Conservation (phyloP, 331 rosid genomes). For the Erythrophleum ivorense region DNA sequence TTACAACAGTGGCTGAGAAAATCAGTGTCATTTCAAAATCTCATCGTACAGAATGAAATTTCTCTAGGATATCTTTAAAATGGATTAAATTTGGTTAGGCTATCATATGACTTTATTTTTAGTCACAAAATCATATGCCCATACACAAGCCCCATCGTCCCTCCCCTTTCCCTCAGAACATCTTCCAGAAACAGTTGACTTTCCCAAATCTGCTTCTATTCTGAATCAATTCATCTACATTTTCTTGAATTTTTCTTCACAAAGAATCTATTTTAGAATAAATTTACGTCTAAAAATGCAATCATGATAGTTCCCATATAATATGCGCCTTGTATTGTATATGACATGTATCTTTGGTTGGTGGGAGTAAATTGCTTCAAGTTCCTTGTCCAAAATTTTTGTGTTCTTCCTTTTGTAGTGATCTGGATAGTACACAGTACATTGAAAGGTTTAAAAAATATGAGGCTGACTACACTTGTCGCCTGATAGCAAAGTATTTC, state of each 20-base stretch:
- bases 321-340: slow-evolving; percentile 24
- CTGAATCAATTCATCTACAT: slow-evolving; percentile 6
- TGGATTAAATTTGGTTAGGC: slow-evolving; percentile 15
- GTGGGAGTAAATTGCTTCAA: neutral
- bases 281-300: slow-evolving; percentile 4
- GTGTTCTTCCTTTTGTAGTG: slow-evolving; percentile 46
- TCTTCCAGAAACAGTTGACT: slow-evolving; percentile 10
- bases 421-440: slow-evolving; percentile 49
- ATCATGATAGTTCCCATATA: neutral
- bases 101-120: slow-evolving; percentile 23
- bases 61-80: slow-evolving; percentile 4
- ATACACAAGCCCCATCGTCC: neutral
- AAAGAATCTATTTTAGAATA: neutral
- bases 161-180: neutral
- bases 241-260: neutral
- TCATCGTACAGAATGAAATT: slow-evolving; percentile 24
- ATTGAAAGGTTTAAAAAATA: slow-evolving; percentile 51
- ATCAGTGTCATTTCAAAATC: slow-evolving; percentile 24
- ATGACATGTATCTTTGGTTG: neutral
- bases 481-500: slow-evolving; percentile 54
- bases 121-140: slow-evolving; percentile 24
- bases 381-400: neutral
- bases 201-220: neutral
- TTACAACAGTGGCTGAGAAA: slow-evolving; percentile 9
- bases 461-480: slow-evolving; percentile 46